phyloP scores from a whole-genome alignment of 306 rosid species.

The Vicia villosa region DNA sequence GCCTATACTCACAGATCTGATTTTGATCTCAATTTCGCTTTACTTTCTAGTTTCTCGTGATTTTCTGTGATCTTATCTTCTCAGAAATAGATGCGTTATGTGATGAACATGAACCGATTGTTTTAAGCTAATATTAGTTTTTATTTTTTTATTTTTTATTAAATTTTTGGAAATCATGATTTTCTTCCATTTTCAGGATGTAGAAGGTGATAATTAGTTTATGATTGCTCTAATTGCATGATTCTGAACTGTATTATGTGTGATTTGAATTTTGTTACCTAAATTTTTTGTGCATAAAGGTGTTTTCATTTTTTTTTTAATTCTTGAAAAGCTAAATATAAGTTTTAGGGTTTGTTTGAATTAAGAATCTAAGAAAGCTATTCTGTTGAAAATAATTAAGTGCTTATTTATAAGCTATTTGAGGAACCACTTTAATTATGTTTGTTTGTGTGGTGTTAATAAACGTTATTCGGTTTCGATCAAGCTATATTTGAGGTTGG shows the following conservation, averaged over 20 bases:
- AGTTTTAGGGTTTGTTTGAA: not conserved
- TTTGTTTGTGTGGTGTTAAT: too few species aligned
- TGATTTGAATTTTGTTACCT: not conserved
- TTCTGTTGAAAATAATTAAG: not conserved
- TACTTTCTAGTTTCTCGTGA: not conserved
- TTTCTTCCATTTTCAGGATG: not conserved
- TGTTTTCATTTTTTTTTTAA: not conserved
- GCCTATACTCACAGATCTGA: not conserved
- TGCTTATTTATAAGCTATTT: not conserved
- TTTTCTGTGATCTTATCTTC: not conserved
- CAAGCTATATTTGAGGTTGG: not conserved
- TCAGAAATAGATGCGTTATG: not conserved
- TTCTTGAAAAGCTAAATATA: not conserved
- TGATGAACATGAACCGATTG: not conserved
- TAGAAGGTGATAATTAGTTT: not conserved
- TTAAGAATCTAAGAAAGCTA: not conserved
- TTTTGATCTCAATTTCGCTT: slow-evolving; percentile 1
- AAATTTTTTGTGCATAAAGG: not conserved
- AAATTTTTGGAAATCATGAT: not conserved
- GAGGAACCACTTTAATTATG: too few species aligned
- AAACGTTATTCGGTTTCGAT: not conserved
- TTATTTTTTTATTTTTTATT: not conserved
- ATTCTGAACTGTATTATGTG: not conserved
- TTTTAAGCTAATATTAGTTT: not conserved
- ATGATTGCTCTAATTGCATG: not conserved